Base-by-base conservation (phyloP, 2,329 filamentous ascomycete species). In the Colletotrichum chrysophilum region DNA sequence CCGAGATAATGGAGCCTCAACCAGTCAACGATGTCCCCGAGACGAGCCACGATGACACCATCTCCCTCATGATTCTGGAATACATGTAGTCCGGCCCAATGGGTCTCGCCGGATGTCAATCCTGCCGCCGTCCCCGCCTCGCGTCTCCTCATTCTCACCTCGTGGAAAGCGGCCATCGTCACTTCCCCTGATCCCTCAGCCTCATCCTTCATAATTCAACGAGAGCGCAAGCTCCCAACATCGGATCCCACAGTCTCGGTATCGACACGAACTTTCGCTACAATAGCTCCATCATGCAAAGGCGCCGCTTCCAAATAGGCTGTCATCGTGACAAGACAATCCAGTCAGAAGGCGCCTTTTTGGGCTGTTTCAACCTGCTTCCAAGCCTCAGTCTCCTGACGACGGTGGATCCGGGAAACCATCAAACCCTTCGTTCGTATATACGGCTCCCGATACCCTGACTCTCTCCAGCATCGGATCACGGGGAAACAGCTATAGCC, bases 11-110 rank as follows among this genome's bases (percentile, higher is more conserved):
- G 70, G 74, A 75, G n/a, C 74, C 74, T 18, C 58, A 69, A 55
- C 24, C 58, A 16, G 28, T 26, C 14, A 60, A 36, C 28, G 58
- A 73, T 3, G 70, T 38, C 26, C 70, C 70, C 6, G 74, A 60
- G 38, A 75, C 74, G 32, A 74, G 61, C 13, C 74, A 75, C 43
- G 74, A 75, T 26, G 74, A 75, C n/a, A 74, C 70, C 26, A 75
- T 75, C 21, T 75, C 74, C 18, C 70, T 75, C 32, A 75, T 75
- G 70, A 73, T 75, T 12, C 70, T 73, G 43, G 70, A 61, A 12
- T 75, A 75, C n/a, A 18, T 75, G 13, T 75, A 65, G 6, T 52
- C 43, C n/a, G n/a, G n/a, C 6, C 12, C 2, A 0, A 7, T 7
- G 18, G 43, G 18, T 21, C n/a, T 1, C 43, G 18, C 13, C 43